Percentiles rank a stretch among this genome's conserved stretches.
These are phyloP conservation scores for Trametes elegans DNA, from an alignment of 768 basidiomycete genomes.

Conservation along the genomic window DNA sequence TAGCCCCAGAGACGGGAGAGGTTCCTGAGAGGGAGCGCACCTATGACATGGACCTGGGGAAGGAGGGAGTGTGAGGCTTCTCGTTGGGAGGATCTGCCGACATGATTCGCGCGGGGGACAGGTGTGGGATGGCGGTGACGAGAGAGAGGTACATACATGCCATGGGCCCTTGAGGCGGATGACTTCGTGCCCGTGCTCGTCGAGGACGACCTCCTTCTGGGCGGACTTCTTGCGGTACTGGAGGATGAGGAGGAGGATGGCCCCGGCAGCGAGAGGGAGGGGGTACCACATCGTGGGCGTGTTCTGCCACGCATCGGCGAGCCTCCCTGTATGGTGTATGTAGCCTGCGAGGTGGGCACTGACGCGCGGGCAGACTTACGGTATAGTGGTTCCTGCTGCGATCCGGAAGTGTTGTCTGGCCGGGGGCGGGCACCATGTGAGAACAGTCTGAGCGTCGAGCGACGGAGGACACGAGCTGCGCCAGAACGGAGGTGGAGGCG, in stretches of 20 bases:
- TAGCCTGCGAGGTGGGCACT: not conserved
- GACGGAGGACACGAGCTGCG: not conserved
- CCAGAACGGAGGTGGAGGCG: not conserved
- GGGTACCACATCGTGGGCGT: conserved; percentile 97
- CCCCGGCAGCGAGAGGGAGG: conserved; percentile 86
- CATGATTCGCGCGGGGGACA: too few species aligned
- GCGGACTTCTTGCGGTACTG: conserved; percentile 62
- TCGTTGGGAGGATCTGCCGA: too few species aligned
- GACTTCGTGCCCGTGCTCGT: conserved; percentile 81
- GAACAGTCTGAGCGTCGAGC: not conserved
- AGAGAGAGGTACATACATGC: conserved; percentile 59
- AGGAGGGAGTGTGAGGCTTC: not conserved
- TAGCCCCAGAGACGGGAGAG: conserved; percentile 98
- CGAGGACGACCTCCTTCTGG: conserved; percentile 66
- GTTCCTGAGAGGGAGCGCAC: conserved; percentile 90
- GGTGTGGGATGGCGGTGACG: not conserved
- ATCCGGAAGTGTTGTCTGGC: not conserved
- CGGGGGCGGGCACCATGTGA: not conserved
- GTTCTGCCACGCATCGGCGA: conserved; percentile 76
- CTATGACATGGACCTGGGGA: conserved; percentile 87
- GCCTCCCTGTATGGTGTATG: conserved; percentile 43
- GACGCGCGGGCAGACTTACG: not conserved
- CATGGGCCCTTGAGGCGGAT: conserved; percentile 86
- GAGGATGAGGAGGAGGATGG: conserved; percentile 77
- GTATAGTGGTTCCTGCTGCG: not conserved